A percentile compares a stretch with the other conserved stretches of the same genome.
phyloP scores from a whole-genome alignment of 164 flowering plant genomes.

The Magnolia kwangsiensis region DNA sequence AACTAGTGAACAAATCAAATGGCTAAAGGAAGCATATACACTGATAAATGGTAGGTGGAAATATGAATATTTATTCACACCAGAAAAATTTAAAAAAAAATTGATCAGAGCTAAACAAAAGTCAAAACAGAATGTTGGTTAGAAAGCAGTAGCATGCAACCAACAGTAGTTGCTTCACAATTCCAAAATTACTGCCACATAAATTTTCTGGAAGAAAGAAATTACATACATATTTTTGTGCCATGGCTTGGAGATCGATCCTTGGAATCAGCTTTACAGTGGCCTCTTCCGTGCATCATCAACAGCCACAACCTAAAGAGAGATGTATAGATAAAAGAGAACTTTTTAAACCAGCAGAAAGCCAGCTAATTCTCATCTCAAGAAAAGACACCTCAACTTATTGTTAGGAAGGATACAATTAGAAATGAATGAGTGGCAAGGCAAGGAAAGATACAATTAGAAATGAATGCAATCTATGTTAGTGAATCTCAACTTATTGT shows the following conservation, averaged over 20 bases:
- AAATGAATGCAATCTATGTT: too few relatives aligned
- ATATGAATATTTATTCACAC: not conserved
- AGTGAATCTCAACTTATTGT: too few relatives aligned
- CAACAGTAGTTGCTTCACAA: not conserved
- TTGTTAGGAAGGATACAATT: slow-evolving; percentile 14
- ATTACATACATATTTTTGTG: slow-evolving; percentile 60
- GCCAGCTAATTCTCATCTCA: too few relatives aligned
- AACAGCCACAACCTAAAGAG: slow-evolving; percentile 66
- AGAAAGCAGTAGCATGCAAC: not conserved
- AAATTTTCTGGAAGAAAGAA: not conserved
- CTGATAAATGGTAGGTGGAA: not conserved
- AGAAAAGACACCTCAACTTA: slow-evolving; percentile 1
- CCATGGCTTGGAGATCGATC: slow-evolving; percentile 63
- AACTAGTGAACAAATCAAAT: not conserved
- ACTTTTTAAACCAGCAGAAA: not conserved
- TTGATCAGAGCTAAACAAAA: slow-evolving; percentile 12
- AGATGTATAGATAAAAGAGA: not conserved
- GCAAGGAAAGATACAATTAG: too few relatives aligned
- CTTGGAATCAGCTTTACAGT: slow-evolving; percentile 85
- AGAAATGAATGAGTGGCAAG: too few relatives aligned
- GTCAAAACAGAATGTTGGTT: not conserved
- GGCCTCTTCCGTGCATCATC: slow-evolving; percentile 53
- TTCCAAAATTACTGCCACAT: not conserved
- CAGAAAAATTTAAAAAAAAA: not conserved
- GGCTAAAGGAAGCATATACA: not conserved